Evolutionary conservation across 257 asterid genomes (phyloP).

Genomic region (Ballota nigra): DNA sequence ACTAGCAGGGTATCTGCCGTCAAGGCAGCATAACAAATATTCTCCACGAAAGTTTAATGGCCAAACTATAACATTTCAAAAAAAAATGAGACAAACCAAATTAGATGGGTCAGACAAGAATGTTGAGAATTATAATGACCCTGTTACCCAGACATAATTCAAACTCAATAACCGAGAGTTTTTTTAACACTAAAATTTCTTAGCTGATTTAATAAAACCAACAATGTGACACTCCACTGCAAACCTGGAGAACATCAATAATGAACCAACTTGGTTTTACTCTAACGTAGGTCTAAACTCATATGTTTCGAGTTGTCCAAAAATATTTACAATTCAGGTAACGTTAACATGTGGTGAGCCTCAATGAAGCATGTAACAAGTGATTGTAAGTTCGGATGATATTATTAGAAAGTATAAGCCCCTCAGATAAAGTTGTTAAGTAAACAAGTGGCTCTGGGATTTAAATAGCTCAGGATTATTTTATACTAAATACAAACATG

Average conservation of each 20-base stretch:
- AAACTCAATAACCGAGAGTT: not conserved
- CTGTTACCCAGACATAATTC: not conserved
- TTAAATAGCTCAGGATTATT: no score
- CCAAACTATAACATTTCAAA: not conserved
- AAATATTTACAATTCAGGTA: not conserved
- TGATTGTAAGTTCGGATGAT: no score
- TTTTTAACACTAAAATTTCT: not conserved
- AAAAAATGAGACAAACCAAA: not conserved
- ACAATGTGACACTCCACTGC: not conserved
- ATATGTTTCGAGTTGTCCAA: not conserved
- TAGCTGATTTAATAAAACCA: not conserved
- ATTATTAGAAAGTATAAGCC: no score
- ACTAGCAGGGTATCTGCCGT: not conserved
- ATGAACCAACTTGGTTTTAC: not conserved
- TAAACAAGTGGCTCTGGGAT: no score
- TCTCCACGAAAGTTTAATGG: not conserved
- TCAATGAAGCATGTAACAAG: not conserved
- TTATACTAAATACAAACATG: no score
- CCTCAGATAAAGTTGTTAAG: no score
- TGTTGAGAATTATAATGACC: not conserved
- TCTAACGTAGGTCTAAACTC: not conserved
- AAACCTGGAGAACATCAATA: not conserved
- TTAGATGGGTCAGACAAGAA: not conserved
- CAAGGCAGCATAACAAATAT: not conserved
- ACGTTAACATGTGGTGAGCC: not conserved